phyloP scores from a whole-genome alignment of 2,329 filamentous ascomycete genomes.

The Botrytis galanthina region DNA sequence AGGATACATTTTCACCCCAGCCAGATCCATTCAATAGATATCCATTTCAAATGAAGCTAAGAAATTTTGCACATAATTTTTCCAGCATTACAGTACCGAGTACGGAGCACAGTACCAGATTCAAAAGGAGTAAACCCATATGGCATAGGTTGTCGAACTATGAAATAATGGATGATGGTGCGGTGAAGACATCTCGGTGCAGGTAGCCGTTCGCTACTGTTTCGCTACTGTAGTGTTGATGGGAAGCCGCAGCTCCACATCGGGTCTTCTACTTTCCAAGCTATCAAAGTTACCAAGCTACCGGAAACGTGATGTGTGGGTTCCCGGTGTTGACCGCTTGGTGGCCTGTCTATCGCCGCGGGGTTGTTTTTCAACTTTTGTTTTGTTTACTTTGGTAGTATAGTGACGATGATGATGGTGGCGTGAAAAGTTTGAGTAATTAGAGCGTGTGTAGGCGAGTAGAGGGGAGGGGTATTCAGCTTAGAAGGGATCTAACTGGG shows the following conservation, averaged over 20 bases:
- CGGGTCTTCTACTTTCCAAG: not conserved
- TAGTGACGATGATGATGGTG: slow-evolving; percentile 1
- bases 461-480: not conserved
- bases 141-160: not conserved
- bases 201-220: slow-evolving; percentile 11
- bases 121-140: not conserved
- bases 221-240: slow-evolving; percentile 10
- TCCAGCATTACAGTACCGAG: slow-evolving; percentile 13
- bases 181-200: slow-evolving; percentile 17
- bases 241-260: slow-evolving; percentile 11
- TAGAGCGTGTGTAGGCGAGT: not conserved
- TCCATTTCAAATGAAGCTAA: not conserved
- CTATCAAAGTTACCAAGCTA: slow-evolving; percentile 9
- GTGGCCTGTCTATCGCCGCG: slow-evolving; percentile 5
- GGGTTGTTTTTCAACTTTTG: not conserved
- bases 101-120: not conserved
- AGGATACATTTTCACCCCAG: not conserved
- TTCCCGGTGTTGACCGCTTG: slow-evolving; percentile 16
- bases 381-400: slow-evolving; percentile 3
- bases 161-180: slow-evolving; percentile 4
- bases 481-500: not conserved
- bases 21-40: not conserved
- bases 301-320: slow-evolving; percentile 15
- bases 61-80: not conserved
- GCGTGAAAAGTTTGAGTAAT: not conserved